A percentile compares a stretch with the other conserved stretches of the same genome.
Conservation (phyloP, 257 asterid genomes). For the Nicotiana paniculata region DNA sequence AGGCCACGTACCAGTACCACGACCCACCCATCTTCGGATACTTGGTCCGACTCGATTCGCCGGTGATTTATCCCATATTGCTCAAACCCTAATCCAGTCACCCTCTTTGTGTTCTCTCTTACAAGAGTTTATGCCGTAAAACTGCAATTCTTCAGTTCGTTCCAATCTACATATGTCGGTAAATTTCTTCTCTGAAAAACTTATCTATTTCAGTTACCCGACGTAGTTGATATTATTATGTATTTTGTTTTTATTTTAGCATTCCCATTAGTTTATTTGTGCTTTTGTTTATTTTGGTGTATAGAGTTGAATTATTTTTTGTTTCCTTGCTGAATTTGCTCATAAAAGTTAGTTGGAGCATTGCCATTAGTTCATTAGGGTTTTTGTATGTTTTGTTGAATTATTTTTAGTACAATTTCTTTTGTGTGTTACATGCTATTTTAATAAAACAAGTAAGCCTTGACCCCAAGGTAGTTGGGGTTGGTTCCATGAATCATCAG, state of each 20-base stretch:
- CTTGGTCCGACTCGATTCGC: not conserved
- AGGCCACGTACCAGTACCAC: not conserved
- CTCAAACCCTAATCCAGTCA: not conserved
- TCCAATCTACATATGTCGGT: not conserved
- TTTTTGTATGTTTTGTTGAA: not conserved
- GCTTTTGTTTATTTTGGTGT: not conserved
- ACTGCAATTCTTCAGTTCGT: not conserved
- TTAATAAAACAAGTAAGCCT: not conserved
- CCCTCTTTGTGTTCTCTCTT: not conserved
- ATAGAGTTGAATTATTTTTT: not conserved
- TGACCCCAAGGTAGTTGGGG: not conserved
- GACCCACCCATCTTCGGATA: not conserved
- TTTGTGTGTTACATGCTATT: not conserved
- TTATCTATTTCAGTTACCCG: not conserved
- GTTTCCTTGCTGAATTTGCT: not conserved
- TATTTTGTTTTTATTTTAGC: not conserved
- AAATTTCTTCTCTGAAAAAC: not conserved
- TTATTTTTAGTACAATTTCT: not conserved
- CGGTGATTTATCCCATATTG: not conserved
- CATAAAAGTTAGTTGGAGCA: not conserved
- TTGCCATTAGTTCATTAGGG: not conserved
- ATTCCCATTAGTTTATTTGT: not conserved
- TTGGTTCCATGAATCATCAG: not conserved
- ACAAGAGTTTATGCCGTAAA: not conserved
- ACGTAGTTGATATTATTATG: not conserved